Base-by-base conservation (phyloP, 768 basidiomycete species). In the Mycena kentingensis region DNA sequence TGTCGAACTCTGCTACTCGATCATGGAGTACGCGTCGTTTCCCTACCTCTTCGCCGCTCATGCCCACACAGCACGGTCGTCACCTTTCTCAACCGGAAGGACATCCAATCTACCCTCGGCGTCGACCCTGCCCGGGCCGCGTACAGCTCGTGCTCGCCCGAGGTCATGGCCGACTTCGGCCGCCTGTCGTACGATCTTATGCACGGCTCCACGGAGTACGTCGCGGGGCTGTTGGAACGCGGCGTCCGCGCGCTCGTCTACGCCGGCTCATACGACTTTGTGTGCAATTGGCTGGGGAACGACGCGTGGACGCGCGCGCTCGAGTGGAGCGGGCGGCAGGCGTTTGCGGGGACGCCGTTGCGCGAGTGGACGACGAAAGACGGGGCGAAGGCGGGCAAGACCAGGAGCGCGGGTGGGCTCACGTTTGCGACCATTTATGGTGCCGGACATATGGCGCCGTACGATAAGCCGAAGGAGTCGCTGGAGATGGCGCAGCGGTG, bases 401-500 rank as follows among this genome's bases (percentile, higher is more conserved):
- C 68, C 28, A 68, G 75, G 55, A 68, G 64, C 35, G 67, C 64
- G 21, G 78, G 76, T 6, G 77, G 78, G 18, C 68, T 92, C 50
- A 87, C 84, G 31, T 88, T 84, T 63, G 80, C 78, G 15, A 87
- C 82, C 0, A 68, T 88, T 31, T 68, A 76, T 38, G 85, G 77
- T 4, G 89, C 87, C 25, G 88, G 88, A n/a, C 88, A 90, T 70
- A 86, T 83, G 81, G 80, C 81, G 63, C 57, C 83, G 28, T 76
- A 79, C 69, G 81, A 83, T 61, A 83, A 81, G 57, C 85, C 85
- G 0, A 74, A 72, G 55, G 80, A 84, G 63, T 70, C 78, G 6
- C 67, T 79, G 49, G 68, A 73, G 42, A 76, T 85, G 70, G 69
- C 86, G 28, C 77, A 78, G 21, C 71, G 77, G 11, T 86, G 83